Evolutionary conservation across 2,329 filamentous ascomycete genomes (phyloP).

Genomic region (Scolecobasidium constrictum): DNA sequence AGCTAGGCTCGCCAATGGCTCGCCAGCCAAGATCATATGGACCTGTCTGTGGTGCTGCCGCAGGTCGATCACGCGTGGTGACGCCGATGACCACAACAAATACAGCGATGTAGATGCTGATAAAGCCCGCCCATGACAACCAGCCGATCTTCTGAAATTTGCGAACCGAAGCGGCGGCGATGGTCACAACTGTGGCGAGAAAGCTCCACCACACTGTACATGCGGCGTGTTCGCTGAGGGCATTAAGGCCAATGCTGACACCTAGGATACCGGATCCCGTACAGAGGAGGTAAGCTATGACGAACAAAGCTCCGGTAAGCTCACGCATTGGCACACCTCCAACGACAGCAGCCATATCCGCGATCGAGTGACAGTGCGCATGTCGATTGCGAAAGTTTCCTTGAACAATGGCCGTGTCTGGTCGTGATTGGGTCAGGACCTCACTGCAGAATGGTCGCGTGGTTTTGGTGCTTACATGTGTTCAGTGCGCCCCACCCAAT

Average conservation of each 20-base stretch:
- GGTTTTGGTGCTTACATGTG: slow-evolving; percentile 23
- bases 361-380: slow-evolving; percentile 40
- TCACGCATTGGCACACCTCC: slow-evolving; percentile 43
- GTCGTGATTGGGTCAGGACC: slow-evolving; percentile 3
- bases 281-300: slow-evolving; percentile 47
- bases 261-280: slow-evolving; percentile 48
- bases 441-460: neutral
- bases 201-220: slow-evolving; percentile 50
- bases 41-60: slow-evolving; percentile 48
- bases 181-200: slow-evolving; percentile 40
- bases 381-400: slow-evolving; percentile 42
- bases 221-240: slow-evolving; percentile 44
- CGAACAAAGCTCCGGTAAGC: slow-evolving; percentile 43
- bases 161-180: slow-evolving; percentile 40
- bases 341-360: slow-evolving; percentile 48
- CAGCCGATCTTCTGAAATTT: slow-evolving; percentile 52
- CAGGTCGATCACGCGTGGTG: slow-evolving; percentile 45
- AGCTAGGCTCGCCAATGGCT: slow-evolving; percentile 44
- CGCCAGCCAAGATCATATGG: slow-evolving; percentile 49
- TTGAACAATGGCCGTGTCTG: slow-evolving; percentile 36
- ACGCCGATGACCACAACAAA: slow-evolving; percentile 45
- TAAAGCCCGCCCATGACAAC: slow-evolving; percentile 49
- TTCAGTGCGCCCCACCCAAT: slow-evolving; percentile 38
- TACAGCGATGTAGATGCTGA: slow-evolving; percentile 46
- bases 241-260: slow-evolving; percentile 48